Base-by-base conservation (phyloP, 768 basidiomycete species). In the Tremella yokohamensis region DNA sequence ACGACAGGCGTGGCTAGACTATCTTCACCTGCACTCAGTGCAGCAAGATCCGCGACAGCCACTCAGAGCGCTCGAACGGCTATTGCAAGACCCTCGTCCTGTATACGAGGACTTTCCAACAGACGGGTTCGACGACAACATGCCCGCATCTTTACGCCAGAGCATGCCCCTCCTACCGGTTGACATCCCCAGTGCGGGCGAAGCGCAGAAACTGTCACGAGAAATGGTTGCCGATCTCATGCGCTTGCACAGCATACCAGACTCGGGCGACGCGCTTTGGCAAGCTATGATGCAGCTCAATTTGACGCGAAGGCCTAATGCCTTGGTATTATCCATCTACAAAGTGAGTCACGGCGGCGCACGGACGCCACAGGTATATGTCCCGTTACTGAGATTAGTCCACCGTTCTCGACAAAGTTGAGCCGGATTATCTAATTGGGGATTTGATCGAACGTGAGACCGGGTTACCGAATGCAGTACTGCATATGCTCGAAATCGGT, bases 21-120 rank as follows among this genome's bases (percentile, higher is more conserved):
- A 34, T 11, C 29, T 34, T 11, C 29, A 34, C 29, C 29, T 34
- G 29, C 29, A 34, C 29, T 6, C 11, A 6, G 11, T 11, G 4
- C 29, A 11, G 6, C 6, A 34, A 34, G 29, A 34, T 34, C 29
- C 29, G 29, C 29, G 29, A 34, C 6, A 11, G 29, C 29, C 29
- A 11, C 29, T 34, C 4, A 34, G 29, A 34, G 29, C 4, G 4
- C 29, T 34, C 29, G 29, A 34, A 11, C 73, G 78, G 16, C 78
- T 79, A 53, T 74, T 91, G 15, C 84, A 88, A 40, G 80, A 82
- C 12, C 87, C 88, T 0, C 79, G 80, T 87, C 70, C 90, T 3
- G 72, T 78, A 3, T 69, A 47, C 19, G 44, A 40, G 1, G 29
- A 56, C 12, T 58, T 44, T 37, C 22, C 25, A 22, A 37, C 72